Conservation (phyloP, 1,139 yeast genomes). For the Yamadazyma sp. region DNA sequence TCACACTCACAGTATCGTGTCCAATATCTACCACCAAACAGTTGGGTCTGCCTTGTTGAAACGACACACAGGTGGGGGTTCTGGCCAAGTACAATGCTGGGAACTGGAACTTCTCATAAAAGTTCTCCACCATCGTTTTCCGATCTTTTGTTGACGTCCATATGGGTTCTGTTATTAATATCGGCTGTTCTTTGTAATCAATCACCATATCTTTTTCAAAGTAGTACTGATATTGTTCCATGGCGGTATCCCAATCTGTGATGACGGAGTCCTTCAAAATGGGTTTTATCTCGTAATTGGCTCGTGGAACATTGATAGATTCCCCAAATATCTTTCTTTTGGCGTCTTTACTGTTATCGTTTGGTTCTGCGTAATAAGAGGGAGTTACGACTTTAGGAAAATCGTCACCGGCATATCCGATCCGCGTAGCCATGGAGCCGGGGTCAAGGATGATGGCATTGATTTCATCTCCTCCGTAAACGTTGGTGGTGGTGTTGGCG, state of each 20-base stretch:
- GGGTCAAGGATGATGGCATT: constrained; percentile 91
- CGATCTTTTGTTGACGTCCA: constrained; percentile 79
- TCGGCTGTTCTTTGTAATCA: constrained; percentile 67
- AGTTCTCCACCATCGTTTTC: constrained; percentile 68
- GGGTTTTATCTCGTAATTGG: constrained; percentile 52
- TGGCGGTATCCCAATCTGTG: constrained; percentile 73
- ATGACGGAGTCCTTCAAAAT: constrained; percentile 62
- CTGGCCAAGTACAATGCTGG: constrained; percentile 89
- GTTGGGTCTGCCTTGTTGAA: constrained; percentile 91
- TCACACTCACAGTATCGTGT: constrained; percentile 76
- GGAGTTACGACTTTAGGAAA: constrained; percentile 78
- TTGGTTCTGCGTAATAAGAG: constrained; percentile 45
- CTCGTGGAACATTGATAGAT: constrained; percentile 54
- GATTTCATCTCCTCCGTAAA: constrained; percentile 71
- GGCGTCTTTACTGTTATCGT: constrained; percentile 11
- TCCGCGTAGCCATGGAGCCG: constrained; percentile 78
- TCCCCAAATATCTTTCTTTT: constrained; percentile 49
- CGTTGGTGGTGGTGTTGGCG: constrained; percentile 20
- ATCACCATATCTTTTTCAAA: constrained; percentile 49
- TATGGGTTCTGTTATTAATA: constrained; percentile 78
- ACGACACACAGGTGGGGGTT: constrained; percentile 85
- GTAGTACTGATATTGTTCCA: constrained; percentile 62
- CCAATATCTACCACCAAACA: constrained; percentile 94
- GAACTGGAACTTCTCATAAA: constrained; percentile 70
- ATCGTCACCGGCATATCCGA: constrained; percentile 95